Conservation (phyloP, 106 monocot species). For the Dioscorea dumetorum region DNA sequence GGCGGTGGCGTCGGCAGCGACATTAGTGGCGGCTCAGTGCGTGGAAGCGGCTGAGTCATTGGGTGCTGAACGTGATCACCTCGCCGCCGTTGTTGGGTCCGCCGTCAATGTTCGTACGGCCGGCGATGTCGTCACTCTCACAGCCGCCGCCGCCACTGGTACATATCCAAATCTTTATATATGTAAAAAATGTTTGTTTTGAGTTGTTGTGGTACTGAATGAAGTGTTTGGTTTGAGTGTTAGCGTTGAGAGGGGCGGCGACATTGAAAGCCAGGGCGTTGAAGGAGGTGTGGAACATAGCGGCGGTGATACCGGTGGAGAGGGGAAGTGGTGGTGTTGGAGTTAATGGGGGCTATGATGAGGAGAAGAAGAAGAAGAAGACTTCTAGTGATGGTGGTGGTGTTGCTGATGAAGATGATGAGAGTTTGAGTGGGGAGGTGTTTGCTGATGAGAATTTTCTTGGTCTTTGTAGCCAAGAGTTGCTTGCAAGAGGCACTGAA, state of each 20-base stretch:
- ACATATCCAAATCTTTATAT: too few relatives aligned
- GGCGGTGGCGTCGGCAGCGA: constrained; percentile 11
- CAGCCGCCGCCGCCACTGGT: constrained; percentile 17
- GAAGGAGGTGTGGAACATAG: constrained; percentile 96
- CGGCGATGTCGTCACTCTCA: constrained; percentile 8
- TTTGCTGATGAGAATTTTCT: constrained; percentile 46
- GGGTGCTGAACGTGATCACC: constrained; percentile 11
- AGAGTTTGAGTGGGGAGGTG: constrained; percentile 41
- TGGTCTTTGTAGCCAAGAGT: constrained; percentile 64
- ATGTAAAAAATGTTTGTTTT: too few relatives aligned
- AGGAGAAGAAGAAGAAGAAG: constrained; percentile 9
- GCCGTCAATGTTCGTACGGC: constrained; percentile 10
- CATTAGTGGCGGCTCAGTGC: constrained; percentile 12
- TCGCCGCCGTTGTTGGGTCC: constrained; percentile 9
- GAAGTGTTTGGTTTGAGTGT: too few relatives aligned
- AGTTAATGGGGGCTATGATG: too few relatives aligned
- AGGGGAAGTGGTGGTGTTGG: constrained; percentile 33
- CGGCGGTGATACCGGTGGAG: constrained; percentile 88
- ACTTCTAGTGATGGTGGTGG: neutral
- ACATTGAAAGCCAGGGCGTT: constrained; percentile 82
- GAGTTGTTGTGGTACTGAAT: too few relatives aligned
- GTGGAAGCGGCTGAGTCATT: constrained; percentile 8
- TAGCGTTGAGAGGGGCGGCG: constrained; percentile 85
- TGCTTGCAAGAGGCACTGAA: constrained; percentile 76
- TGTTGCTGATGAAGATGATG: constrained; percentile 5